Conservation (phyloP, 2,329 filamentous ascomycete genomes). For the Trichoderma koningii region DNA sequence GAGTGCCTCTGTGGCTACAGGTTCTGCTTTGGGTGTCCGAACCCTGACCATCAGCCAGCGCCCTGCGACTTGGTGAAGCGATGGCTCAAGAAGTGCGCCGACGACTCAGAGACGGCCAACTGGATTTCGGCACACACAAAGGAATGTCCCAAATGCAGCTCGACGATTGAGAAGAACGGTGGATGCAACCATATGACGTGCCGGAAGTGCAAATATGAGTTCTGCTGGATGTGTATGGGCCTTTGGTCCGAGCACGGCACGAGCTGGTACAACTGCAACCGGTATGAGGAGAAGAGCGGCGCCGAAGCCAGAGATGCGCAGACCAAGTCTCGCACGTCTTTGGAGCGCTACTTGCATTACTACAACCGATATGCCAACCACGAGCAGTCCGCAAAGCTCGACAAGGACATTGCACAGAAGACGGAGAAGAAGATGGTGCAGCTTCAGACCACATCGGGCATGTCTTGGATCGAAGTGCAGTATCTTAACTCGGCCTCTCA, state of each 20-base stretch:
- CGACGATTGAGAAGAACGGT: slow-evolving; percentile 98
- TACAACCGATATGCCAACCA: slow-evolving; percentile 99
- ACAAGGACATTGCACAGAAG: slow-evolving; percentile 94
- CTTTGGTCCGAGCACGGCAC: slow-evolving; percentile 98
- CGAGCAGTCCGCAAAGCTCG: slow-evolving; percentile 93
- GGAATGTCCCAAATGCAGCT: slow-evolving; percentile 93
- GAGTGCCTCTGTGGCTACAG: slow-evolving; percentile 79
- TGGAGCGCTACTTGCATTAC: slow-evolving; percentile 97
- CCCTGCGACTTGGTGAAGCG: slow-evolving; percentile 89
- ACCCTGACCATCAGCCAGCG: slow-evolving; percentile 88
- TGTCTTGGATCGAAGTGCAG: slow-evolving; percentile 99
- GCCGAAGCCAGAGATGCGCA: slow-evolving; percentile 88
- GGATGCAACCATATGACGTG: slow-evolving; percentile 99
- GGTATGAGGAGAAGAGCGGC: slow-evolving; percentile 95
- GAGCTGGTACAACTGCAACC: slow-evolving; percentile 99
- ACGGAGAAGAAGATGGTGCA: slow-evolving; percentile 99
- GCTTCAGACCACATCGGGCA: slow-evolving; percentile 86
- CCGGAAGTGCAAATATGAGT: slow-evolving; percentile 91
- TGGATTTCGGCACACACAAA: slow-evolving; percentile 99
- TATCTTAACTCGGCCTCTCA: slow-evolving; percentile 93
- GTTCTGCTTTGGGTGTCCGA: slow-evolving; percentile 94
- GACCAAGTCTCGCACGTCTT: slow-evolving; percentile 81
- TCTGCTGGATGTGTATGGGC: slow-evolving; percentile 99
- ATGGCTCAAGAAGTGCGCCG: slow-evolving; percentile 98
- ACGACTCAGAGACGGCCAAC: slow-evolving; percentile 97